A percentile compares a stretch with the other conserved stretches of the same genome.
Conservation (phyloP, 352 stramenopile genomes). For the Globisporangium carolinianum region DNA sequence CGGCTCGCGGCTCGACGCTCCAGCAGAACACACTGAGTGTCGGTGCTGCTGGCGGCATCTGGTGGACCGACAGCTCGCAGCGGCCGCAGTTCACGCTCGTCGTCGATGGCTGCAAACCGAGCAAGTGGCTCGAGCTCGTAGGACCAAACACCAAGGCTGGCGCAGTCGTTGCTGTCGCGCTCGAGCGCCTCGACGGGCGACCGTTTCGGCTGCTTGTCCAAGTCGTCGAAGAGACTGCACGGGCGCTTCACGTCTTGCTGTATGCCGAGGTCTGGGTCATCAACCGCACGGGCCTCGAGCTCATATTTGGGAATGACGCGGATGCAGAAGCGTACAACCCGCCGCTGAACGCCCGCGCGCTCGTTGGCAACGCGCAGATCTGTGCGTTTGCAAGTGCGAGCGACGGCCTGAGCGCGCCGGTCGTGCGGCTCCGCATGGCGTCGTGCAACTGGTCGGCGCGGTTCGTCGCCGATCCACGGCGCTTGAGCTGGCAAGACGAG, state of each 20-base stretch:
- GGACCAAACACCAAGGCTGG: slow-evolving; percentile 34
- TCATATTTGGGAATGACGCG: slow-evolving; percentile 62
- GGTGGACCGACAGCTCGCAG: slow-evolving; percentile 63
- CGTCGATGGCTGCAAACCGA: slow-evolving; percentile 56
- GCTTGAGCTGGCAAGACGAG: slow-evolving; percentile 83
- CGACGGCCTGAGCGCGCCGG: slow-evolving; percentile 16
- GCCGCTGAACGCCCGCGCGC: slow-evolving; percentile 35
- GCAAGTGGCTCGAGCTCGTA: slow-evolving; percentile 64
- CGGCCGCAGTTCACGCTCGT: slow-evolving; percentile 61
- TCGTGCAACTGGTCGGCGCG: slow-evolving; percentile 60
- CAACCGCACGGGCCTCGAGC: slow-evolving; percentile 69
- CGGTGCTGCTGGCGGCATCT: slow-evolving; percentile 58
- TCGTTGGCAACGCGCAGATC: slow-evolving; percentile 76
- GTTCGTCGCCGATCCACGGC: slow-evolving; percentile 61
- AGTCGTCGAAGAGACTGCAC: slow-evolving; percentile 35
- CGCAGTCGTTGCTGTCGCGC: slow-evolving; percentile 49
- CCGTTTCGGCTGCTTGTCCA: slow-evolving; percentile 67
- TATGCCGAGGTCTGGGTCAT: slow-evolving; percentile 77
- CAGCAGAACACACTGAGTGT: slow-evolving; percentile 40
- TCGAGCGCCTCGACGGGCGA: slow-evolving; percentile 53
- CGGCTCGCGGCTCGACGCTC: slow-evolving; percentile 14
- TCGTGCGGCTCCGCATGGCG: slow-evolving; percentile 49
- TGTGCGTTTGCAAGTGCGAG: slow-evolving; percentile 50
- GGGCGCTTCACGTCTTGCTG: slow-evolving; percentile 38
- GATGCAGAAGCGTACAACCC: slow-evolving; percentile 61